phyloP scores from a whole-genome alignment of 345 rosid genomes.

The Euclidium syriacum region DNA sequence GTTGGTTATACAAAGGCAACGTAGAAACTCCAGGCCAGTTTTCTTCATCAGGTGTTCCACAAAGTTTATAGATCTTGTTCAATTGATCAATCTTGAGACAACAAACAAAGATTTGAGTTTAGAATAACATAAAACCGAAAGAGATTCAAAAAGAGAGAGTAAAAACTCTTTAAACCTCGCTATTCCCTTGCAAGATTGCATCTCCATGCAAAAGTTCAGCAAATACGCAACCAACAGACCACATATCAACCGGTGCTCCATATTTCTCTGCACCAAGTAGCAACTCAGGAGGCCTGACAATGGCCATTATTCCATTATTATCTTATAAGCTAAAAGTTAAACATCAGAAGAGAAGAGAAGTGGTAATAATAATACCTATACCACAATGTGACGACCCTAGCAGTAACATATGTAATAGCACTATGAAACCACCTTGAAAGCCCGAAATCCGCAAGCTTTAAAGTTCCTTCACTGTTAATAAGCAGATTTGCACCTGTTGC shows the following conservation, averaged over 20 bases:
- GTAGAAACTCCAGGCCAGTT: too few species aligned
- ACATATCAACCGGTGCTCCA: conserved; percentile 95
- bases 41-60: too few species aligned
- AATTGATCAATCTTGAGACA: too few species aligned
- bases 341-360: too few species aligned
- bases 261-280: conserved; percentile 92
- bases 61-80: too few species aligned
- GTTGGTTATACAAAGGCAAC: too few species aligned
- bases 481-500: conserved; percentile 98
- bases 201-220: conserved; percentile 91
- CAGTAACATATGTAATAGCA: conserved; percentile 78
- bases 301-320: too few species aligned
- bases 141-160: neutral
- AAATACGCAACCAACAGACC: conserved; percentile 97
- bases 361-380: conserved; percentile 82
- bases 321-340: neutral
- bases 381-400: conserved; percentile 95
- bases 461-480: conserved; percentile 89
- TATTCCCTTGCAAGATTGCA: conserved; percentile 87
- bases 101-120: neutral
- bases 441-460: conserved; percentile 97
- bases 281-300: conserved; percentile 97
- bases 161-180: conserved; percentile 61
- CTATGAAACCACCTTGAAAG: conserved; percentile 79
- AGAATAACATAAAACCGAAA: neutral